These are phyloP conservation scores for Astrocystis sublimbata DNA, from an alignment of 495 filamentous ascomycete genomes.

Conservation along the genomic window DNA sequence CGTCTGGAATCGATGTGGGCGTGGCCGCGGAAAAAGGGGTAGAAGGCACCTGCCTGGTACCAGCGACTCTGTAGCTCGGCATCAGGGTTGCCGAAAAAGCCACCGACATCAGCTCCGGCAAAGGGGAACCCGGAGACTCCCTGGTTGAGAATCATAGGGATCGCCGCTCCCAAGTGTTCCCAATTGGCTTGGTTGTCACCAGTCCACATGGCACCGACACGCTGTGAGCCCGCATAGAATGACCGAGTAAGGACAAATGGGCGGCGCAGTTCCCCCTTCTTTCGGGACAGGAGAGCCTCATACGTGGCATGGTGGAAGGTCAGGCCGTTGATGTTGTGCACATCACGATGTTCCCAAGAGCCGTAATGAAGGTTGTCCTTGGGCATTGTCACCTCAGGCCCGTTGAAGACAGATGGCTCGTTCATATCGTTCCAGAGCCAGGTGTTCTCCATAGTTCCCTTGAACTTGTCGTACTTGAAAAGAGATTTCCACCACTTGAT, in stretches of 20 bases:
- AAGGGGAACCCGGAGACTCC: constrained; percentile 94
- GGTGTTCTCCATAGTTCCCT: constrained; percentile 75
- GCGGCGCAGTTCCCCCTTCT: constrained; percentile 70
- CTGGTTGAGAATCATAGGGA: constrained; percentile 91
- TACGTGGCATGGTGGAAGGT: constrained; percentile 93
- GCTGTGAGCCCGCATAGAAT: constrained; percentile 88
- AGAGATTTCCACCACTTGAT: constrained; percentile 85
- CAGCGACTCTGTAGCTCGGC: constrained; percentile 89
- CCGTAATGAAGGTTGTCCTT: constrained; percentile 93
- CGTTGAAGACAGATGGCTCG: constrained; percentile 97
- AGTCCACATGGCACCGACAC: constrained; percentile 94
- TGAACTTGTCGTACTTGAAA: constrained; percentile 84
- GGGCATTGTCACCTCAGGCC: constrained; percentile 95
- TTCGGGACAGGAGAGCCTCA: constrained; percentile 75
- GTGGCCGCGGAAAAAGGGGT: constrained; percentile 98
- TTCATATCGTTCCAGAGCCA: constrained; percentile 99
- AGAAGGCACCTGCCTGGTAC: constrained; percentile 97
- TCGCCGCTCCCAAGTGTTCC: constrained; percentile 80
- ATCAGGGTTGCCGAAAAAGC: constrained; percentile 95
- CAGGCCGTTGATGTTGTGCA: constrained; percentile 93
- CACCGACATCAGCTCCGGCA: constrained; percentile 91
- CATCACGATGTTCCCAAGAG: constrained; percentile 94
- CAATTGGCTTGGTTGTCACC: constrained; percentile 94
- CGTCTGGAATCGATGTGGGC: constrained; percentile 95
- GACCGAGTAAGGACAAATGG: constrained; percentile 92